Evolutionary conservation across 2,329 filamentous ascomycete species (phyloP).

Genomic region (Periconia sp.): DNA sequence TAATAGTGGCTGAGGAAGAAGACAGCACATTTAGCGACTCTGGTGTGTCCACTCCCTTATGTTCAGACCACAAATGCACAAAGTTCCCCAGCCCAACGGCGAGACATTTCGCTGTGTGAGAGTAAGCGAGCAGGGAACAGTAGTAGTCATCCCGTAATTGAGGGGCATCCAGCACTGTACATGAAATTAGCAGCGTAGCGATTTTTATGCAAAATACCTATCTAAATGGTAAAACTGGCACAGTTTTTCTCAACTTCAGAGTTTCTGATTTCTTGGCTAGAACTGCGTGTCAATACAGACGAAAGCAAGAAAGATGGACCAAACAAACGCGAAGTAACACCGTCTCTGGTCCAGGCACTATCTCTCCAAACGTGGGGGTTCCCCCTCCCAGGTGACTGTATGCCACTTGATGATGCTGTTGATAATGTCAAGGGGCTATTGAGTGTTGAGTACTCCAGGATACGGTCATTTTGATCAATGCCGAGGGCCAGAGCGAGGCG

Average conservation of each 20-base stretch:
- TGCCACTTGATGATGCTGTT: constrained; percentile 6
- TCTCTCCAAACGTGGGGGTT: constrained; percentile 43
- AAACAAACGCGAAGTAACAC: constrained; percentile 35
- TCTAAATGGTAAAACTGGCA: constrained; percentile 79
- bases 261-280: constrained; percentile 8
- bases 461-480: constrained; percentile 68
- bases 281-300: neutral
- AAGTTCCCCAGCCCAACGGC: constrained; percentile 79
- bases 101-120: constrained; percentile 69
- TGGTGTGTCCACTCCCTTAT: constrained; percentile 63
- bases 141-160: constrained; percentile 94
- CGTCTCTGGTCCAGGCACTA: constrained; percentile 44
- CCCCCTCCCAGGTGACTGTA: constrained; percentile 3
- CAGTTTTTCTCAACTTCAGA: constrained; percentile 37
- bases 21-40: constrained; percentile 57
- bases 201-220: constrained; percentile 44
- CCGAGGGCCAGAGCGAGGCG: constrained; percentile 79
- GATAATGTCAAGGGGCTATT: neutral
- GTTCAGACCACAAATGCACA: constrained; percentile 89
- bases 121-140: constrained; percentile 88
- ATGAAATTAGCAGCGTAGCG: constrained; percentile 32
- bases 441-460: constrained; percentile 54
- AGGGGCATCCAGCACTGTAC: constrained; percentile 81
- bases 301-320: neutral
- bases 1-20: constrained; percentile 25